Conservation (phyloP, 1,284 basidiomycete genomes). For the Omphalotus olearius region DNA sequence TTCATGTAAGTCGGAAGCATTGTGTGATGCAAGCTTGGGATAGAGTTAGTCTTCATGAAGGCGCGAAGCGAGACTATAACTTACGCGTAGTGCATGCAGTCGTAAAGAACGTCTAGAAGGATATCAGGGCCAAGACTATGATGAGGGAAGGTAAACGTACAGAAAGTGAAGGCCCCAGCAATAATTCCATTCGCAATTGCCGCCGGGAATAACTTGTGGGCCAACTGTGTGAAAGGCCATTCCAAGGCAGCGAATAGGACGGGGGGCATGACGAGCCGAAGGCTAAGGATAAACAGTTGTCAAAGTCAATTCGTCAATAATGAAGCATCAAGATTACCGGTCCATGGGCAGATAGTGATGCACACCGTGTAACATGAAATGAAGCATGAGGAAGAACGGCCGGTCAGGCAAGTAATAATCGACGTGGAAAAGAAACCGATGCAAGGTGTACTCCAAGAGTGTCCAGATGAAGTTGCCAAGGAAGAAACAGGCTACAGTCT, state of each 20-base stretch:
- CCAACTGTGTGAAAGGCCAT: conserved; percentile 87
- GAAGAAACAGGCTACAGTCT: conserved; percentile 66
- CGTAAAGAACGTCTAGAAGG: conserved; percentile 74
- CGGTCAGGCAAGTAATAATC: conserved; percentile 88
- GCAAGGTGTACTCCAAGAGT: conserved; percentile 90
- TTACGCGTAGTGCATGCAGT: conserved; percentile 90
- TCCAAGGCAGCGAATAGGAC: conserved; percentile 77
- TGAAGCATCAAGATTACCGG: conserved; percentile 41
- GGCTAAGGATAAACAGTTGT: conserved; percentile 32
- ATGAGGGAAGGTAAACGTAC: conserved; percentile 41
- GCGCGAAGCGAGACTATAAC: conserved; percentile 23
- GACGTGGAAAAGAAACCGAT: conserved; percentile 98
- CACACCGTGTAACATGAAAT: conserved; percentile 94
- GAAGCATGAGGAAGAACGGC: conserved; percentile 77
- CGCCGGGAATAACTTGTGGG: conserved; percentile 79
- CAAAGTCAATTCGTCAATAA: conserved; percentile 5
- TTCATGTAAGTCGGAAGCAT: conserved; percentile 83
- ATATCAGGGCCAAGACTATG: conserved; percentile 8
- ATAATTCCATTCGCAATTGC: conserved; percentile 93
- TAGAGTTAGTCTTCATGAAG: conserved; percentile 8
- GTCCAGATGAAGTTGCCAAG: conserved; percentile 93
- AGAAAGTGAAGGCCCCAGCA: conserved; percentile 87
- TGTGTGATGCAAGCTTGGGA: conserved; percentile 77
- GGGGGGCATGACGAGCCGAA: conserved; percentile 98
- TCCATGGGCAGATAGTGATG: conserved; percentile 99